Percentiles rank a stretch among this genome's conserved stretches.
Evolutionary conservation across 148 eudicot species (phyloP).

Genomic region (Chenopodium berlandieri): DNA sequence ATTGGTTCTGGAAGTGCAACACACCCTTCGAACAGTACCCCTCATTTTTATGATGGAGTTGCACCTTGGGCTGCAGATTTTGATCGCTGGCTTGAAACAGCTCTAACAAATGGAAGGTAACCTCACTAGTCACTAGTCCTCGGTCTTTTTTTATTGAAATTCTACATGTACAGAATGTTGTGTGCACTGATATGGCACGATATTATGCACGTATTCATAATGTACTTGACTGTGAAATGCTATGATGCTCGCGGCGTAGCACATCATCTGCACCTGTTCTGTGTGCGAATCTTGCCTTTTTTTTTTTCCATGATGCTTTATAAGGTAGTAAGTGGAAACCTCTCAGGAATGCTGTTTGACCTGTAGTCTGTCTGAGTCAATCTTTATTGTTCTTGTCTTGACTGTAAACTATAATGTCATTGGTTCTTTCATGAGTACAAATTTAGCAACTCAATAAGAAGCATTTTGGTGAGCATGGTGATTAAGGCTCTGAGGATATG

Average conservation of each 20-base stretch:
- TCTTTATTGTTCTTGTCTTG: background rate
- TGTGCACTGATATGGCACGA: background rate
- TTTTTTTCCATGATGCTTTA: background rate
- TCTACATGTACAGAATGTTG: background rate
- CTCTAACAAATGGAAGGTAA: slow-evolving; percentile 66
- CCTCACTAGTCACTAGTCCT: background rate
- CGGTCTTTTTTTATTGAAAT: background rate
- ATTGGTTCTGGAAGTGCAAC: slow-evolving; percentile 81
- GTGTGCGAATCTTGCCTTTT: background rate
- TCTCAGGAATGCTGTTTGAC: background rate
- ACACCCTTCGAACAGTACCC: slow-evolving; percentile 53
- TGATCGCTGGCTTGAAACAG: slow-evolving; percentile 70
- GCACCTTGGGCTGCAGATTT: slow-evolving; percentile 72
- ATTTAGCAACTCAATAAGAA: background rate
- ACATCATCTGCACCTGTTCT: background rate
- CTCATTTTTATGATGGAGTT: slow-evolving; percentile 22
- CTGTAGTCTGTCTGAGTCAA: background rate
- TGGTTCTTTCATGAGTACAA: background rate
- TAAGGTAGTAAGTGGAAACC: background rate
- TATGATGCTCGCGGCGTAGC: background rate
- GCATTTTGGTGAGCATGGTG: background rate
- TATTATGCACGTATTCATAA: no score
- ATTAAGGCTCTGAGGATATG: background rate
- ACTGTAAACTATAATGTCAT: background rate
- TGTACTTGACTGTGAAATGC: background rate